Evolutionary conservation across 2,329 filamentous ascomycete genomes (phyloP).

Genomic region (Alternaria triticimaculans): DNA sequence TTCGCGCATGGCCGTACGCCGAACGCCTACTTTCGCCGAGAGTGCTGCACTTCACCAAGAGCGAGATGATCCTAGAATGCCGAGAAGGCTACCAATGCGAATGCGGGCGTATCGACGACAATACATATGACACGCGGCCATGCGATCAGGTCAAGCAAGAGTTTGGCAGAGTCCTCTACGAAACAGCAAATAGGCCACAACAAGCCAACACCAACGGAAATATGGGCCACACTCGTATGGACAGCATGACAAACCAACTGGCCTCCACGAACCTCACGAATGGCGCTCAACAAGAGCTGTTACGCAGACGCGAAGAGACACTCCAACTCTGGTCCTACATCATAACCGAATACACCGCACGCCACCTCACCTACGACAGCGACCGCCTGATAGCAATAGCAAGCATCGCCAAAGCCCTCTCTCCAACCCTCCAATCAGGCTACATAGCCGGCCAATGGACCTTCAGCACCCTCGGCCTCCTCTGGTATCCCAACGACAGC

Average conservation of each 20-base stretch:
- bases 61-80: slow-evolving; percentile 48
- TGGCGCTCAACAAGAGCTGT: slow-evolving; percentile 19
- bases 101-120: slow-evolving; percentile 43
- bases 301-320: slow-evolving; percentile 33
- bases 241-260: slow-evolving; percentile 39
- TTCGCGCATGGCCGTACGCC: slow-evolving; percentile 43
- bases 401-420: slow-evolving; percentile 39
- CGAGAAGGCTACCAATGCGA: slow-evolving; percentile 46
- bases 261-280: slow-evolving; percentile 35
- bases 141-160: slow-evolving; percentile 46
- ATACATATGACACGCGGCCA: slow-evolving; percentile 38
- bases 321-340: slow-evolving; percentile 46
- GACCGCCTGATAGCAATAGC: slow-evolving; percentile 43
- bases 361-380: slow-evolving; percentile 41
- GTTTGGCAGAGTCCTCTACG: slow-evolving; percentile 32
- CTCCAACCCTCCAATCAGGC: slow-evolving; percentile 33
- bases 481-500: slow-evolving; percentile 46
- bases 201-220: slow-evolving; percentile 15
- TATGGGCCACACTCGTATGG: slow-evolving; percentile 24
- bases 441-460: slow-evolving; percentile 49
- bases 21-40: slow-evolving; percentile 43
- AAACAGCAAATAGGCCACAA: slow-evolving; percentile 18
- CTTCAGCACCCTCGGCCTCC: slow-evolving; percentile 41
- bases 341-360: slow-evolving; percentile 45
- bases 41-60: slow-evolving; percentile 44